These are phyloP conservation scores for Neurospora crassa DNA, from an alignment of 2,329 filamentous ascomycete genomes.

Conservation along the genomic window DNA sequence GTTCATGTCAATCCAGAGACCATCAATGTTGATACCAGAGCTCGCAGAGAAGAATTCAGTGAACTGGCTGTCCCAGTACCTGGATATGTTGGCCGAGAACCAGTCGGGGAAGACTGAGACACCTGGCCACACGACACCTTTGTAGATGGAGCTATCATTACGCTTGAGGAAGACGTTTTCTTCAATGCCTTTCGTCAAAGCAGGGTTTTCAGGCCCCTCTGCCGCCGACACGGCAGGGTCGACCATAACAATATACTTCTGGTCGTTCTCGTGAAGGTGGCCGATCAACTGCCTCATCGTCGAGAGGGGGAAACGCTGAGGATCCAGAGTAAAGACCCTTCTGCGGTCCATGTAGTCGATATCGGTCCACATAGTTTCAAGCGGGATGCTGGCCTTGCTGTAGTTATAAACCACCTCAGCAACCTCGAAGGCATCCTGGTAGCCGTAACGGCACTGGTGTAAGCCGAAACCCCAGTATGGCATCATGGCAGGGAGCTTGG, in stretches of 20 bases:
- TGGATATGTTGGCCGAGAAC: constrained; percentile 55
- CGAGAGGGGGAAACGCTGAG: constrained; percentile 49
- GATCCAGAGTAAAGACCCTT: constrained; percentile 55
- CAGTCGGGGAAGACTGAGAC: constrained; percentile 66
- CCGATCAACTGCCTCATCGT: constrained; percentile 56
- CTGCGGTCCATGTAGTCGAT: constrained; percentile 51
- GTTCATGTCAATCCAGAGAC: constrained; percentile 68
- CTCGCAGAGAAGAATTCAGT: constrained; percentile 51
- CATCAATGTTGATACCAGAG: constrained; percentile 64
- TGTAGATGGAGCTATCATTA: constrained; percentile 45
- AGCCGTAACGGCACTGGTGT: constrained; percentile 57
- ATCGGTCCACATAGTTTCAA: constrained; percentile 62
- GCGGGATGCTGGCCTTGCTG: constrained; percentile 51
- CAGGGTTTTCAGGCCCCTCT: constrained; percentile 38
- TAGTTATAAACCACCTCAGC: constrained; percentile 62
- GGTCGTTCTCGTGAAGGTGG: constrained; percentile 55
- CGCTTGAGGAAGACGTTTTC: constrained; percentile 37
- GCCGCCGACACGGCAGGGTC: constrained; percentile 53
- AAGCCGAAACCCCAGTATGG: constrained; percentile 56
- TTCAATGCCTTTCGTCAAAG: constrained; percentile 32
- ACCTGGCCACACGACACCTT: constrained; percentile 70
- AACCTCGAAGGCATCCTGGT: constrained; percentile 53
- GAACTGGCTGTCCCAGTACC: constrained; percentile 65
- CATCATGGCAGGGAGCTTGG: constrained; percentile 49
- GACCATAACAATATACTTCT: constrained; percentile 70